Evolutionary conservation across 1,139 yeast genomes (phyloP).

Genomic region (Yamadazyma siamensis): DNA sequence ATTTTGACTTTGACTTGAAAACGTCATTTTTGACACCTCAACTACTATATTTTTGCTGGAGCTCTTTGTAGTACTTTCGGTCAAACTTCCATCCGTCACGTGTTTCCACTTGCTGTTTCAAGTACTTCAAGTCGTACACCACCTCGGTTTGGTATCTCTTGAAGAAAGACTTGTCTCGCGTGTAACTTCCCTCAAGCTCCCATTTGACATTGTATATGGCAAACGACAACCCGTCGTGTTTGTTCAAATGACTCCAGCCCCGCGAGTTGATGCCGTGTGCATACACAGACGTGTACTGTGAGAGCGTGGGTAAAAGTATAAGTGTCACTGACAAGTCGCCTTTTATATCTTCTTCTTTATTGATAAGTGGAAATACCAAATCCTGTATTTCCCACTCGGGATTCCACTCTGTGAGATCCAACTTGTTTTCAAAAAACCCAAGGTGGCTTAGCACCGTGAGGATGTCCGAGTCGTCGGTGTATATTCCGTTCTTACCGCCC

Average conservation of each 20-base stretch:
- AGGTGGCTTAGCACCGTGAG: conserved; percentile 70
- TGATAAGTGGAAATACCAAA: conserved; percentile 21
- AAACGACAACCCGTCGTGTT: conserved; percentile 69
- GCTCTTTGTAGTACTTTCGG: conserved; percentile 21
- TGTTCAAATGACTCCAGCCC: conserved; percentile 51
- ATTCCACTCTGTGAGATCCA: conserved; percentile 36
- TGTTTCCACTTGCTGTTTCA: conserved; percentile 13
- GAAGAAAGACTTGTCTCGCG: conserved; percentile 26
- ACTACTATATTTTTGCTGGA: conserved; percentile 19
- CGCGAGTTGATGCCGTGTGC: conserved; percentile 72
- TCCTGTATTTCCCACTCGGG: conserved; percentile 27
- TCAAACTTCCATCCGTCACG: conserved; percentile 35
- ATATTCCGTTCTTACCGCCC: conserved; percentile 80
- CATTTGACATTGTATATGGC: conserved; percentile 56
- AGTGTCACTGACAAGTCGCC: conserved; percentile 68
- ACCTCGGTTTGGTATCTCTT: conserved; percentile 29
- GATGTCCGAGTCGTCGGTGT: conserved; percentile 90
- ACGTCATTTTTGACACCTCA: conserved; percentile 1
- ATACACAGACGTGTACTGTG: conserved; percentile 57
- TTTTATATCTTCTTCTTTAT: conserved; percentile 27
- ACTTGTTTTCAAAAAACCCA: conserved; percentile 49
- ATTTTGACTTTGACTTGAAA: too few species aligned
- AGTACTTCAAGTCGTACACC: conserved; percentile 21
- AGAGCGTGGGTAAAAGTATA: conserved; percentile 65
- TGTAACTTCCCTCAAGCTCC: conserved; percentile 35